A percentile compares a stretch with the other conserved stretches of the same genome.
phyloP scores from a whole-genome alignment of 2,329 filamentous ascomycete genomes.

The Paecilomyces variotii region DNA sequence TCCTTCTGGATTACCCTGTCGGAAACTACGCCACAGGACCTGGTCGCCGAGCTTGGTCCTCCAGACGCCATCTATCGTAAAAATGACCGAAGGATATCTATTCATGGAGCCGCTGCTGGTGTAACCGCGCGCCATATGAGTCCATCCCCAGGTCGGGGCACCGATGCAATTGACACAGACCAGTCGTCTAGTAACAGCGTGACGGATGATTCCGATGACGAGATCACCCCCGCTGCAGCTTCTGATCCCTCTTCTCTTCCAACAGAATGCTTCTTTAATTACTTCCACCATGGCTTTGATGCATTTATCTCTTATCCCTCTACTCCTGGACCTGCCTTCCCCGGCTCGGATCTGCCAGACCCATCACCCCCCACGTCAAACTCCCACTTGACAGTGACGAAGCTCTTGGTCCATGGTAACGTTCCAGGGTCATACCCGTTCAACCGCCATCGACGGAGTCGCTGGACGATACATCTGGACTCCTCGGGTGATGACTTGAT shows the following conservation, averaged over 20 bases:
- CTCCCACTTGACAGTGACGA: constrained; percentile 74
- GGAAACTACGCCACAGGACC: constrained; percentile 83
- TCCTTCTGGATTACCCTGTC: constrained; percentile 68
- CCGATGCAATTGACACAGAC: constrained; percentile 57
- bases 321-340: constrained; percentile 55
- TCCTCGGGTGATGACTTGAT: constrained; percentile 43
- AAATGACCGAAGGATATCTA: constrained; percentile 79
- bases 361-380: constrained; percentile 20
- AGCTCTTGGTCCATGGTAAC: constrained; percentile 89
- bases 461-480: constrained; percentile 64
- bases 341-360: constrained; percentile 35
- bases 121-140: constrained; percentile 26
- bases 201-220: constrained; percentile 60
- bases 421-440: constrained; percentile 94
- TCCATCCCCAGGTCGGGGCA: constrained; percentile 26
- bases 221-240: constrained; percentile 46
- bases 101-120: constrained; percentile 48
- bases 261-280: constrained; percentile 79
- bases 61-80: constrained; percentile 92
- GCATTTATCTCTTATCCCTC: constrained; percentile 76
- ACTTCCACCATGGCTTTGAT: constrained; percentile 93
- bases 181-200: constrained; percentile 65
- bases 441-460: constrained; percentile 81
- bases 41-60: constrained; percentile 82
- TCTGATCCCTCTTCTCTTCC: constrained; percentile 49